Evolutionary conservation across 78 protist species (phyloP).

Genomic region (Planoprotostelium fungivorum): DNA sequence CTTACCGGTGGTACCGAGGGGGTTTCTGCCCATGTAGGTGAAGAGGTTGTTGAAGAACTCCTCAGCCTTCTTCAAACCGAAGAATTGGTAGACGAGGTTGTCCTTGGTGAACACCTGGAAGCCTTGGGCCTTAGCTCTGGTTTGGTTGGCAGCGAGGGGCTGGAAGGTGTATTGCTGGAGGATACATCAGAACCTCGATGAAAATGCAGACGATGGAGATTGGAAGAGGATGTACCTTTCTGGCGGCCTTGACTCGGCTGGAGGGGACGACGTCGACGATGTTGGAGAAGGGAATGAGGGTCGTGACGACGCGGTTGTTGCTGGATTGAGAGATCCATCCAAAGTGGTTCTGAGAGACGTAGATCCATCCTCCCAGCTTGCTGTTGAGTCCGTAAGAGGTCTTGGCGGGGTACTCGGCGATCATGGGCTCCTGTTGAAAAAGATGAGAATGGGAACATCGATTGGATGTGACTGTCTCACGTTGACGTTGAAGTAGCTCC

Average conservation of each 20-base stretch:
- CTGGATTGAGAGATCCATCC: background rate
- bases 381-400: background rate
- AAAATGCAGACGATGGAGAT: background rate
- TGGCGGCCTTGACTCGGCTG: background rate
- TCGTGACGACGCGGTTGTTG: background rate
- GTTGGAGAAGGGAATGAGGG: background rate
- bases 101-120: background rate
- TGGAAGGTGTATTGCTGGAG: background rate
- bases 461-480: background rate
- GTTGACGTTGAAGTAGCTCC: background rate
- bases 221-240: too few relatives aligned
- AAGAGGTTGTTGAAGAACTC: background rate
- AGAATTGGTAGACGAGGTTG: background rate
- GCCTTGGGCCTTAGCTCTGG: background rate
- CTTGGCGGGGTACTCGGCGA: background rate
- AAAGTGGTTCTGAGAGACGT: slow-evolving; percentile 1
- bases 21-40: background rate
- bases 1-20: too few relatives aligned
- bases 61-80: background rate
- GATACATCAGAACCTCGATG: background rate
- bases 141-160: background rate
- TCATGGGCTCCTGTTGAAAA: background rate
- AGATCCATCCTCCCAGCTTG: background rate
- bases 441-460: background rate
- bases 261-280: background rate